These are phyloP conservation scores for Rhizopogon rudus DNA, from an alignment of 768 basidiomycete genomes.

Conservation along the genomic window DNA sequence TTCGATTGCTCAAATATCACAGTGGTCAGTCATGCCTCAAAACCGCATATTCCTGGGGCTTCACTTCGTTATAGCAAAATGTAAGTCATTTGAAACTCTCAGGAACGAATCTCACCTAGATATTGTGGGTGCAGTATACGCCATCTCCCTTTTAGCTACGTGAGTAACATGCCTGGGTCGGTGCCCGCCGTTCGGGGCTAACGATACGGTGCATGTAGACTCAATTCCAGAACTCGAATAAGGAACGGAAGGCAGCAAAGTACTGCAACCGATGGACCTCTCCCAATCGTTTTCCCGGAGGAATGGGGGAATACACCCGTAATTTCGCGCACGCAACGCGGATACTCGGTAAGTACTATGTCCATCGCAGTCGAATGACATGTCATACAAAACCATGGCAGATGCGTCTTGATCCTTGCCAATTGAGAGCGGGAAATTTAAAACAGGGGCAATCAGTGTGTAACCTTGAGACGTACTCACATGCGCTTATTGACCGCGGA, in stretches of 20 bases:
- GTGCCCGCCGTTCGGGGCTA: neutral
- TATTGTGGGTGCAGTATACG: conserved; percentile 11
- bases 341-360: neutral
- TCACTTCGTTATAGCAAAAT: conserved; percentile 18
- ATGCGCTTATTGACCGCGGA: neutral
- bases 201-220: conserved; percentile 2
- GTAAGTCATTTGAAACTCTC: conserved; percentile 5
- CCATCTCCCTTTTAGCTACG: conserved; percentile 23
- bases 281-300: conserved; percentile 3
- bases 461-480: neutral
- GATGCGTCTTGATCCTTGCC: conserved; percentile 4
- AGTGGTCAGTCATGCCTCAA: conserved; percentile 18
- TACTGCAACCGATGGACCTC: neutral
- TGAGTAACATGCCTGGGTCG: conserved; percentile 1
- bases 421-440: neutral
- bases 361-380: neutral
- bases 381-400: neutral
- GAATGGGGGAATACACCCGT: neutral
- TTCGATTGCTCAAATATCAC: neutral
- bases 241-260: neutral
- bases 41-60: conserved; percentile 21
- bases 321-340: neutral
- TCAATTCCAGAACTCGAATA: conserved; percentile 16
- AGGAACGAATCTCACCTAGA: neutral
- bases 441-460: conserved; percentile 7